These are phyloP conservation scores for Gossypium australe DNA, from an alignment of 345 rosid genomes.

Conservation along the genomic window DNA sequence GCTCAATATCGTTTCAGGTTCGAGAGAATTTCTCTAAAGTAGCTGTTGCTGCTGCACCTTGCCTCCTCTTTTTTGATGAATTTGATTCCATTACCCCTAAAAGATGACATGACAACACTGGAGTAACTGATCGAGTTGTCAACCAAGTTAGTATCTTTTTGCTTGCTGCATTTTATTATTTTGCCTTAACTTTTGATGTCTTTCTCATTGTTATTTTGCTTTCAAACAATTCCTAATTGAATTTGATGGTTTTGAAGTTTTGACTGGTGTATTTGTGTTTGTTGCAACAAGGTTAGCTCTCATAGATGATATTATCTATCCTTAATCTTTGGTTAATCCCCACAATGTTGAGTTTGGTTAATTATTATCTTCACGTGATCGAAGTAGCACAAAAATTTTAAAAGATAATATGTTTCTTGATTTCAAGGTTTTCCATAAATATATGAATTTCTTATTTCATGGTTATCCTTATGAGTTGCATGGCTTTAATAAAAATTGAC, in stretches of 20 bases:
- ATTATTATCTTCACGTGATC: background rate
- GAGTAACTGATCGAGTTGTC: slow-evolving; percentile 95
- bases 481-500: slow-evolving; percentile 1
- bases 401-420: background rate
- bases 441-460: background rate
- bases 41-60: slow-evolving; percentile 93
- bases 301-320: background rate
- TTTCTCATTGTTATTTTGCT: slow-evolving; percentile 16
- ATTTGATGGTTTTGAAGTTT: slow-evolving; percentile 81
- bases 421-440: background rate
- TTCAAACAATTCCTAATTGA: slow-evolving; percentile 69
- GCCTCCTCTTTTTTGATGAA: slow-evolving; percentile 92
- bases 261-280: slow-evolving; percentile 91
- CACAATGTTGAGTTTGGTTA: background rate
- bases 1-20: slow-evolving; percentile 43
- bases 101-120: slow-evolving; percentile 96
- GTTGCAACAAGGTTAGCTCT: slow-evolving; percentile 73
- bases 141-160: slow-evolving; percentile 63
- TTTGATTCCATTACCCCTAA: slow-evolving; percentile 97
- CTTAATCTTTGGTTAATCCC: background rate
- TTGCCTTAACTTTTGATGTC: background rate
- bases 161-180: background rate
- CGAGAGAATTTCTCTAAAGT: slow-evolving; percentile 89
- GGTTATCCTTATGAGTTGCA: background rate
- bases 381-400: background rate